A percentile compares a stretch with the other conserved stretches of the same genome.
Conservation (phyloP, 164 flowering plant species). For the Chimonanthus salicifolius region DNA sequence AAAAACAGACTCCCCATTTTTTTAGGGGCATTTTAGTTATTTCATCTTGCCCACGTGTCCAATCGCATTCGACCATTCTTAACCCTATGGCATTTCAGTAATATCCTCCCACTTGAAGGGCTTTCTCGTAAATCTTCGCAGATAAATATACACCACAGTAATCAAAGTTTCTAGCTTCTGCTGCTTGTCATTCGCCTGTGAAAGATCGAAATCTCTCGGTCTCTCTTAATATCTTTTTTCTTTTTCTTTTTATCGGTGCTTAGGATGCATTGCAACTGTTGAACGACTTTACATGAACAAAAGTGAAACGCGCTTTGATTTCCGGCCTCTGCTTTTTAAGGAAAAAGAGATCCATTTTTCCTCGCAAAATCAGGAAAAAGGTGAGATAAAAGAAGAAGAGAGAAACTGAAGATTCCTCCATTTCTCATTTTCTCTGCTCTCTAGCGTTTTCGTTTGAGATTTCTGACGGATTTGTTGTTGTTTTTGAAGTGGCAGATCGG, state of each 20-base stretch:
- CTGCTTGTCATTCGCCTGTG: constrained; percentile 8
- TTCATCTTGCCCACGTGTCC: background rate
- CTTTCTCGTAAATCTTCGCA: background rate
- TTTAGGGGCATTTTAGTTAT: constrained; percentile 9
- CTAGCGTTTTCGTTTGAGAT: background rate
- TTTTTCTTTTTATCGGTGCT: background rate
- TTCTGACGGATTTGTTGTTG: background rate
- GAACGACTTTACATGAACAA: background rate
- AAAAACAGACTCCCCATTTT: background rate
- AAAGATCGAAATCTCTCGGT: background rate
- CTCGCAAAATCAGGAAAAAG: no score
- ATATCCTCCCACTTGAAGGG: background rate
- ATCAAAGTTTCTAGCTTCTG: constrained; percentile 9
- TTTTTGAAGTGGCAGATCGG: background rate
- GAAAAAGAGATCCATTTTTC: background rate
- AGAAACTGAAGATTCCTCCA: background rate
- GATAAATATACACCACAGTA: constrained; percentile 1
- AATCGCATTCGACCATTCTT: background rate
- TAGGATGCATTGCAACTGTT: no score
- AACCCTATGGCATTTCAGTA: constrained; percentile 4
- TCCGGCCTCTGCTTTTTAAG: background rate
- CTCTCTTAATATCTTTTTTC: background rate
- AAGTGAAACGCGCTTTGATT: constrained; percentile 6
- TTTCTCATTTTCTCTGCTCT: constrained; percentile 1
- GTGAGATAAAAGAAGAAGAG: no score